Conservation (phyloP, 345 rosid species). For the Eucalyptus victrix region DNA sequence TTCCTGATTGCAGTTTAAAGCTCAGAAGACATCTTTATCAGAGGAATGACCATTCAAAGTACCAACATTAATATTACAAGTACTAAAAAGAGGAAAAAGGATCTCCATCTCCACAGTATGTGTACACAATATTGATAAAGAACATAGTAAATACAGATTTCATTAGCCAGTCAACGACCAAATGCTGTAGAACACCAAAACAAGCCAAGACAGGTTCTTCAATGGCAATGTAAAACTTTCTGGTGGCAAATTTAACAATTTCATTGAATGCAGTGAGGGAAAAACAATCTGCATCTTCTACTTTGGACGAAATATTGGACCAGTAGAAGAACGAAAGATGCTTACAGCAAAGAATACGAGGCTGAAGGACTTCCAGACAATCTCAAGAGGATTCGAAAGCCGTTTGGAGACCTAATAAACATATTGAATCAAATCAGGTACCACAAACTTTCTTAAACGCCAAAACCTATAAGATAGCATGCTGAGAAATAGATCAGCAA, state of each 20-base stretch:
- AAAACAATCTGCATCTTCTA: background rate
- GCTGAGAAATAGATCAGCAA: background rate
- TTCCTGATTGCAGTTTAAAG: constrained; percentile 38
- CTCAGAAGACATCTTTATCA: background rate
- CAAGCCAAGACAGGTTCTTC: background rate
- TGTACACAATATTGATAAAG: background rate
- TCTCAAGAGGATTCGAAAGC: constrained; percentile 81
- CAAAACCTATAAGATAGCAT: background rate
- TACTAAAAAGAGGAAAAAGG: background rate
- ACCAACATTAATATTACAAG: background rate
- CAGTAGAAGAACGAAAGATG: background rate
- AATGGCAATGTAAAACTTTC: background rate
- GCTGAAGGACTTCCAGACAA: constrained; percentile 93
- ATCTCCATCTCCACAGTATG: background rate
- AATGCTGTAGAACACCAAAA: background rate
- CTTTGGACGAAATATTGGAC: background rate
- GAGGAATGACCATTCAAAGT: background rate
- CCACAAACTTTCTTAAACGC: background rate
- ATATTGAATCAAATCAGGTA: background rate
- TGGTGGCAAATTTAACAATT: background rate
- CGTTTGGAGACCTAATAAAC: constrained; percentile 48
- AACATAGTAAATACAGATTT: background rate
- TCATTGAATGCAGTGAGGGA: background rate
- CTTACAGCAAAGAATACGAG: constrained; percentile 95
- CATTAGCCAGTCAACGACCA: background rate